Conservation (phyloP, 768 basidiomycete genomes). For the Trichaptum fuscoviolaceum region DNA sequence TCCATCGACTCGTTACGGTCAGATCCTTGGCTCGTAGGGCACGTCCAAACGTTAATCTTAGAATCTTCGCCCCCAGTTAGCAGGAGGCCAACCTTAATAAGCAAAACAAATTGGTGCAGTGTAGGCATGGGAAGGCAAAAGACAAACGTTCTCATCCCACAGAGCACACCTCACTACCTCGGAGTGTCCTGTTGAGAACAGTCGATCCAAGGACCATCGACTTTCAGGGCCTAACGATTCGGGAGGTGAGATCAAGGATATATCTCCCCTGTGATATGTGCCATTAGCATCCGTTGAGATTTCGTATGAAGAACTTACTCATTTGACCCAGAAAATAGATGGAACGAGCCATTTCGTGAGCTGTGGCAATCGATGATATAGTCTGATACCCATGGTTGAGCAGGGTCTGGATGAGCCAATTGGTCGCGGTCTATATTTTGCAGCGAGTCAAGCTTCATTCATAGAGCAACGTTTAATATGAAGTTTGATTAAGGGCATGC, state of each 20-base stretch:
- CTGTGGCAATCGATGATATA: conserved; percentile 58
- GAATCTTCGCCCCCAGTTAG: background rate
- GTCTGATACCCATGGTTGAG: conserved; percentile 71
- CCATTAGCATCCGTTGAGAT: background rate
- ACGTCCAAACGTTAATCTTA: background rate
- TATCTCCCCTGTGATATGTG: conserved; percentile 42
- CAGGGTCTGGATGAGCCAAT: conserved; percentile 53
- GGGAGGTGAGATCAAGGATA: conserved; percentile 46
- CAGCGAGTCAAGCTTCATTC: conserved; percentile 50
- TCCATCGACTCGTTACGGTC: conserved; percentile 3
- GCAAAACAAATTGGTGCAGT: background rate
- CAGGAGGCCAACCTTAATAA: background rate
- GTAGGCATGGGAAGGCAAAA: background rate
- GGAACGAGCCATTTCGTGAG: conserved; percentile 33
- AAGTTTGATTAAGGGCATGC: conserved; percentile 1
- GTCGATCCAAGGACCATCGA: conserved; percentile 45
- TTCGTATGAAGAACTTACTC: conserved; percentile 41
- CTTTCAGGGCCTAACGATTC: conserved; percentile 31
- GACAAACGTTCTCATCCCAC: conserved; percentile 49
- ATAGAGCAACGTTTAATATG: background rate
- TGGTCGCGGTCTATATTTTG: conserved; percentile 57
- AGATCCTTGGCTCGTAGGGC: background rate
- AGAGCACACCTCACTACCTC: conserved; percentile 52
- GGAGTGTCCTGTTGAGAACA: conserved; percentile 51
- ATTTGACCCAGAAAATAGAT: conserved; percentile 68